Evolutionary conservation across 1,139 yeast species (phyloP).

Genomic region (Pichia sp.): DNA sequence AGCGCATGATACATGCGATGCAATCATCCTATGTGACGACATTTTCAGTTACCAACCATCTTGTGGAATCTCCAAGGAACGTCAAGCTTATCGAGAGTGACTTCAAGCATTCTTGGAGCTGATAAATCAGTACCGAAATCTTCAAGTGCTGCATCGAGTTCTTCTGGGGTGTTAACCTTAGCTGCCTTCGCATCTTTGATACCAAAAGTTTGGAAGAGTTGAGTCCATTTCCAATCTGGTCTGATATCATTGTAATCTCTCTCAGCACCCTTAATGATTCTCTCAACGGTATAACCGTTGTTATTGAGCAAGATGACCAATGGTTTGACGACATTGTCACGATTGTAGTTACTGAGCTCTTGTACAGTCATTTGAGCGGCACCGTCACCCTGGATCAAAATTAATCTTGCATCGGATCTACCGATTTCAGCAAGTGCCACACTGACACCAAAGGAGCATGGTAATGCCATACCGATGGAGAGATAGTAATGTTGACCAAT

Average conservation of each 20-base stretch:
- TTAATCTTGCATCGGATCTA: slow-evolving; percentile 40
- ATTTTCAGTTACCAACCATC: slow-evolving; percentile 22
- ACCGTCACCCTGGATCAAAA: slow-evolving; percentile 82
- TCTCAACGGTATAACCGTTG: slow-evolving; percentile 81
- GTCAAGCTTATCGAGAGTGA: slow-evolving; percentile 50
- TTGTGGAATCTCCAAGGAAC: slow-evolving; percentile 48
- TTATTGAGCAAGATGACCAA: slow-evolving; percentile 69
- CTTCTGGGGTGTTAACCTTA: slow-evolving; percentile 30
- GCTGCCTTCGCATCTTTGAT: slow-evolving; percentile 37
- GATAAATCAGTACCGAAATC: slow-evolving; percentile 29
- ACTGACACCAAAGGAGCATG: slow-evolving; percentile 75
- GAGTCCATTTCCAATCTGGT: slow-evolving; percentile 72
- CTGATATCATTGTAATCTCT: slow-evolving; percentile 75
- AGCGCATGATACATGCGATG: no score
- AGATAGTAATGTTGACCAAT: slow-evolving; percentile 68
- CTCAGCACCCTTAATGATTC: slow-evolving; percentile 71
- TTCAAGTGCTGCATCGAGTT: slow-evolving; percentile 32
- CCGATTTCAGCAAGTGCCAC: slow-evolving; percentile 54
- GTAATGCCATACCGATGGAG: slow-evolving; percentile 82
- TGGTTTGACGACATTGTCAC: slow-evolving; percentile 49
- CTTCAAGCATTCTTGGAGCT: slow-evolving; percentile 43
- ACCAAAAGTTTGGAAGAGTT: slow-evolving; percentile 61
- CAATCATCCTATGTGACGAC: no score
- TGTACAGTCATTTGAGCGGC: slow-evolving; percentile 88
- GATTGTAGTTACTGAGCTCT: slow-evolving; percentile 64